A percentile compares a stretch with the other conserved stretches of the same genome.
Evolutionary conservation across 1,139 yeast species (phyloP).

Genomic region (Kodamaea sp.): DNA sequence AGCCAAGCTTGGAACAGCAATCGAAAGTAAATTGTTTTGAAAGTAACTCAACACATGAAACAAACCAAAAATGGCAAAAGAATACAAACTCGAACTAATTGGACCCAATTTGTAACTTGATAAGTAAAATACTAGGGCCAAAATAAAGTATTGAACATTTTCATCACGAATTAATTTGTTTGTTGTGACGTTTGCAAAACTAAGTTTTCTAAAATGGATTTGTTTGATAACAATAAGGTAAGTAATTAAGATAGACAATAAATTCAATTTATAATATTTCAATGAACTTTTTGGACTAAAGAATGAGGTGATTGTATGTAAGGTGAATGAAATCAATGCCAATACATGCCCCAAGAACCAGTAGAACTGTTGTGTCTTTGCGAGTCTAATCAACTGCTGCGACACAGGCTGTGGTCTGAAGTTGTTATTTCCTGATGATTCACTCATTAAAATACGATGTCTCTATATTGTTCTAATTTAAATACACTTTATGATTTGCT

Average conservation of each 20-base stretch:
- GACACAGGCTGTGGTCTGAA: constrained; percentile 12
- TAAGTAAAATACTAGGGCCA: constrained; percentile 38
- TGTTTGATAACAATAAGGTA: constrained; percentile 49
- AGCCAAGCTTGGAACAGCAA: constrained; percentile 11
- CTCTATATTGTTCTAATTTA: too few species aligned
- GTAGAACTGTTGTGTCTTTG: constrained; percentile 46
- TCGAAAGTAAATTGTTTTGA: constrained; percentile 22
- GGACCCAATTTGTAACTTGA: constrained; percentile 30
- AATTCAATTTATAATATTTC: constrained; percentile 34
- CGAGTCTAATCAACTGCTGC: constrained; percentile 16
- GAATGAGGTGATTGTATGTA: constrained; percentile 31
- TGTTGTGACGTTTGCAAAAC: constrained; percentile 12
- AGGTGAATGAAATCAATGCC: constrained; percentile 32
- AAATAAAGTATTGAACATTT: constrained; percentile 46
- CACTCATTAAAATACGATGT: too few species aligned
- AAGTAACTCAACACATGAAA: constrained; percentile 56
- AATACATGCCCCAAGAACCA: constrained; percentile 51
- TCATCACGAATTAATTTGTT: constrained; percentile 37
- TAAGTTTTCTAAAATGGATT: constrained; percentile 32
- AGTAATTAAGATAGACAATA: constrained; percentile 42
- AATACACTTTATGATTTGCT: too few species aligned
- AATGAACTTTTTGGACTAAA: constrained; percentile 26
- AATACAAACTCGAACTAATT: constrained; percentile 41
- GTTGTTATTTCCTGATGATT: constrained; percentile 1
- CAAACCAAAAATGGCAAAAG: constrained; percentile 53